Evolutionary conservation across 495 filamentous ascomycete species (phyloP), one percentile per base, ranked within the genome.

Genomic region (Pseudevernia furfuracea): DNA sequence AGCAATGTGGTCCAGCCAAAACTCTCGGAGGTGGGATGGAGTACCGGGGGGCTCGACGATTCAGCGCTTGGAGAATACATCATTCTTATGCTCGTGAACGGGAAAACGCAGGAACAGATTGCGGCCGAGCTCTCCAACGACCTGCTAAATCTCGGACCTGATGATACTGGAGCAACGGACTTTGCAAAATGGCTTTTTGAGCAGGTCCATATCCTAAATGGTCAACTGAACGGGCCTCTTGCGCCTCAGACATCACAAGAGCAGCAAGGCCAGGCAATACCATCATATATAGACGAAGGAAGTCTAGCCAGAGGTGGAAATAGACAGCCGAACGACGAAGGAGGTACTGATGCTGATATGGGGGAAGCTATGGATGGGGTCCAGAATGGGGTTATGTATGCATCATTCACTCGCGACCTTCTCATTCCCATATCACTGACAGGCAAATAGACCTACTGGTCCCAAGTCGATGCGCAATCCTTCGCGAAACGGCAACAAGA

Each of bases 1-100:
- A 88, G 86, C 71, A 79, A 78, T 74, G 87, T 82, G 48, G 89
- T 96, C 59, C 89, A 93, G 73, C 87, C 89, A n/a, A 97, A 97
- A 76, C 77, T 98, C 68, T 85, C 91, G n/a, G 93, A 98, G 74
- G 87, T 92, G 63, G 92, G 91, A 63, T 97, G 93, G 94, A 89
- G 85, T 52, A 84, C 87, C 53, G 89, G 87, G 49, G 87, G 85
- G 63, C 80, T 83, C 66, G 90, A 92, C 71, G 93, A 90, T 70
- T 86, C 88, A 21, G 89, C 91, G 17, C 81, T 98, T 63, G 87
- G 90, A 49, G 94, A 98, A 76, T 98, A 97, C 74, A 93, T 98
- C 66, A 88, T 96, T 55, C 81, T 96, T 61, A 97, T 97, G 93
- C 82, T 98, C 37, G 90, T 88, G 63, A 97, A 97, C 74, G 90